A percentile compares a stretch with the other conserved stretches of the same genome.
These are phyloP conservation scores for Trichosporon sp. DNA, from an alignment of 1,284 basidiomycete species.

Conservation along the genomic window DNA sequence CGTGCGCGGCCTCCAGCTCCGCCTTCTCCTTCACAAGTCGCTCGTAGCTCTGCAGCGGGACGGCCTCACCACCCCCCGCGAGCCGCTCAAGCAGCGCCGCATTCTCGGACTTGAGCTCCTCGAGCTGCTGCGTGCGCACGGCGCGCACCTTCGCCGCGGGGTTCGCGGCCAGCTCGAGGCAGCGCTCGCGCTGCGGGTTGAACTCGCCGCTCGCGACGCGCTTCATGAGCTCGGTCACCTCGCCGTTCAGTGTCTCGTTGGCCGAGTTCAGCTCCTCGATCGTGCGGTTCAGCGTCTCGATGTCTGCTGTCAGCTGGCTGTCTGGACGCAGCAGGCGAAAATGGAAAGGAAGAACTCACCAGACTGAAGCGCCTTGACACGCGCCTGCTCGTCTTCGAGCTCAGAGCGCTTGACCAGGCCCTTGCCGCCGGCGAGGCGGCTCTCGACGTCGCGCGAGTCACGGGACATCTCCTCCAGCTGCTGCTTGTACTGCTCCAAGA, in stretches of 20 bases:
- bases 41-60: slow-evolving; percentile 52
- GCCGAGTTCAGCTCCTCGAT: slow-evolving; percentile 47
- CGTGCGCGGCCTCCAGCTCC: slow-evolving; percentile 51
- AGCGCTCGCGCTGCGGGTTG: slow-evolving; percentile 50
- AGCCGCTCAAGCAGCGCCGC: slow-evolving; percentile 49
- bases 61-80: slow-evolving; percentile 16
- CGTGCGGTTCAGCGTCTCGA: slow-evolving; percentile 18
- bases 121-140: slow-evolving; percentile 51
- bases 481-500: slow-evolving; percentile 34
- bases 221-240: slow-evolving; percentile 51
- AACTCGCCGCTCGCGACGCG: slow-evolving; percentile 54
- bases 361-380: slow-evolving; percentile 18
- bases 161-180: slow-evolving; percentile 52
- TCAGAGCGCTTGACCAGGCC: slow-evolving; percentile 36
- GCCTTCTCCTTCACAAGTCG: slow-evolving; percentile 49
- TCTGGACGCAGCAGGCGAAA: background rate
- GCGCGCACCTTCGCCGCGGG: slow-evolving; percentile 53
- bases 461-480: slow-evolving; percentile 33
- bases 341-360: slow-evolving; percentile 18
- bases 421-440: slow-evolving; percentile 30
- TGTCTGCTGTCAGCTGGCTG: slow-evolving; percentile 10
- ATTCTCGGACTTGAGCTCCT: slow-evolving; percentile 54
- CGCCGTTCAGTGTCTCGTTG: slow-evolving; percentile 49
- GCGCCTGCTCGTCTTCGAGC: slow-evolving; percentile 27
- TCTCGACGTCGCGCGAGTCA: slow-evolving; percentile 37